Conservation (phyloP, 2,329 filamentous ascomycete genomes). For the Coniochaeta ligniaria region DNA sequence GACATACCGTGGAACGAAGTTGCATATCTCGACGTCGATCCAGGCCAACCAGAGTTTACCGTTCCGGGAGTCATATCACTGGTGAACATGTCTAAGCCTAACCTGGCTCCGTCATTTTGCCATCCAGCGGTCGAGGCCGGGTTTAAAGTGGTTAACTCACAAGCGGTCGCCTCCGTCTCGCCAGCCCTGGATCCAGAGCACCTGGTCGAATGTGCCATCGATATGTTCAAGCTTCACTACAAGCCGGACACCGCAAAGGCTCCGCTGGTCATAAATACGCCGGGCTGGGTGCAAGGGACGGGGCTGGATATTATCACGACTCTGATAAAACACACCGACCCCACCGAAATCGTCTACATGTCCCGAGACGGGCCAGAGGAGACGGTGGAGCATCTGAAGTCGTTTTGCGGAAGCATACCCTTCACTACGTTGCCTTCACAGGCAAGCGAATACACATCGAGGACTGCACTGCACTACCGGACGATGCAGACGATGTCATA, state of each 20-base stretch:
- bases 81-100: conserved; percentile 49
- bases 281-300: conserved; percentile 66
- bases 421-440: conserved; percentile 54
- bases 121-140: conserved; percentile 37
- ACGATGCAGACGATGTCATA: conserved; percentile 77
- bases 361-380: conserved; percentile 54
- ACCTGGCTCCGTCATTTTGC: conserved; percentile 61
- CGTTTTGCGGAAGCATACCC: conserved; percentile 24
- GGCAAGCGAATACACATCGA: conserved; percentile 42
- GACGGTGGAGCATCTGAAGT: conserved; percentile 44
- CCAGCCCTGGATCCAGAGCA: conserved; percentile 60
- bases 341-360: conserved; percentile 62
- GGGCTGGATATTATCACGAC: conserved; percentile 58
- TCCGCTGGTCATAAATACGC: conserved; percentile 66
- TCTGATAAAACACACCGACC: conserved; percentile 44
- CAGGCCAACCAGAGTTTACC: conserved; percentile 69
- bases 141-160: conserved; percentile 46
- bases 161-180: conserved; percentile 58
- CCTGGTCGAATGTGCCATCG: conserved; percentile 55
- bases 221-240: conserved; percentile 53
- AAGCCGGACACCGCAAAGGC: conserved; percentile 30
- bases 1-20: conserved; percentile 25
- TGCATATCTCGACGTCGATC: conserved; percentile 67
- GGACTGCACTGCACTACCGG: conserved; percentile 59
- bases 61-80: conserved; percentile 65